Evolutionary conservation across 2,329 filamentous ascomycete genomes (phyloP).

Genomic region (Trichoderma koningiopsis): DNA sequence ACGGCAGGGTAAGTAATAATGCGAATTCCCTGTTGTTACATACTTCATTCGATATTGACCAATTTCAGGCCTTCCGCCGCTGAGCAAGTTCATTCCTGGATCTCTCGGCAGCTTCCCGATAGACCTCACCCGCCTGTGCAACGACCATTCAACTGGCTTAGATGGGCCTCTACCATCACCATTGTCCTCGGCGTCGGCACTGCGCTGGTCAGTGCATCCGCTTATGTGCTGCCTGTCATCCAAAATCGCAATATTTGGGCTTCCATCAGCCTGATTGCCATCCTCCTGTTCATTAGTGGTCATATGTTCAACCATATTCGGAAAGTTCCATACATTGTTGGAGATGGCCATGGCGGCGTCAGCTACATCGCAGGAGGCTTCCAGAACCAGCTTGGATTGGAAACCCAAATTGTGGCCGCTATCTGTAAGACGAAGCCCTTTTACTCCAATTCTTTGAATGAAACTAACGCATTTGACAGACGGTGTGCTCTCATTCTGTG

Average conservation of each 20-base stretch:
- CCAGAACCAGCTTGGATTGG: conserved; percentile 88
- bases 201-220: conserved; percentile 68
- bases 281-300: conserved; percentile 90
- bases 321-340: conserved; percentile 88
- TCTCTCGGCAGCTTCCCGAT: conserved; percentile 75
- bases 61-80: conserved; percentile 66
- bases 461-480: conserved; percentile 45
- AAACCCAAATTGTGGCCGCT: conserved; percentile 92
- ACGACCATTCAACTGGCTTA: conserved; percentile 85
- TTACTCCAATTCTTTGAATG: background rate
- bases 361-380: conserved; percentile 91
- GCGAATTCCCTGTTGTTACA: background rate
- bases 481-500: conserved; percentile 81
- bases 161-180: conserved; percentile 68
- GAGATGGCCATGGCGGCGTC: conserved; percentile 81
- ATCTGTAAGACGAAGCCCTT: conserved; percentile 69
- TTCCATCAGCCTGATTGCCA: conserved; percentile 80
- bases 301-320: conserved; percentile 99
- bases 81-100: conserved; percentile 77
- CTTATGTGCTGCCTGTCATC: conserved; percentile 77
- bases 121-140: conserved; percentile 75
- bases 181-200: conserved; percentile 71
- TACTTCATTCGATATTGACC: conserved; percentile 9
- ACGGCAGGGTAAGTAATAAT: conserved; percentile 65
- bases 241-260: conserved; percentile 96